Conservation (phyloP, 2,329 filamentous ascomycete species). For the Alternaria sp. region DNA sequence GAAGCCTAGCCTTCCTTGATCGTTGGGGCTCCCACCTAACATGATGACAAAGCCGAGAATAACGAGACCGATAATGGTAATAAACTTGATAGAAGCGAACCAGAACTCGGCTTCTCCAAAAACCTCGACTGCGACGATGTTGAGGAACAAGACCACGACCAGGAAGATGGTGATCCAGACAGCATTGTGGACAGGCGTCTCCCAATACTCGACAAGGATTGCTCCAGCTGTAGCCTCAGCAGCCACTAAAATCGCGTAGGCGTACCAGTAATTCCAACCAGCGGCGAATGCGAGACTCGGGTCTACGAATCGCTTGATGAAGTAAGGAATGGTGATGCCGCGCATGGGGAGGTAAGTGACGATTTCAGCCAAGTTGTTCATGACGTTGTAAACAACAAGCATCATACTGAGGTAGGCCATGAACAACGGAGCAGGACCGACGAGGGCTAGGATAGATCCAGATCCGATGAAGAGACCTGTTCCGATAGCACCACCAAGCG, state of each 20-base stretch:
- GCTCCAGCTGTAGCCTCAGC: conserved; percentile 43
- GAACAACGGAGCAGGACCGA: conserved; percentile 45
- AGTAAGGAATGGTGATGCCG: conserved; percentile 48
- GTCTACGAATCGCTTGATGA: conserved; percentile 56
- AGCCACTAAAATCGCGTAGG: conserved; percentile 44
- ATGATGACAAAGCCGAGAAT: conserved; percentile 46
- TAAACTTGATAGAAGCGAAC: conserved; percentile 59
- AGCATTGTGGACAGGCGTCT: conserved; percentile 37
- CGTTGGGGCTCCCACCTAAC: conserved; percentile 44
- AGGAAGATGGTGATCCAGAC: conserved; percentile 49
- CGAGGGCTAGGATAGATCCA: conserved; percentile 39
- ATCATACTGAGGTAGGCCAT: conserved; percentile 49
- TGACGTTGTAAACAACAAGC: conserved; percentile 49
- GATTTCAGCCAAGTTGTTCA: conserved; percentile 51
- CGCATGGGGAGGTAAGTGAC: conserved; percentile 50
- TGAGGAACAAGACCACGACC: conserved; percentile 42
- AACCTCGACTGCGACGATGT: conserved; percentile 44
- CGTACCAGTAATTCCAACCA: conserved; percentile 38
- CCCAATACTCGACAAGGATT: conserved; percentile 46
- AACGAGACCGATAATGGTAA: conserved; percentile 46
- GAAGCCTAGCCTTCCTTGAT: conserved; percentile 60
- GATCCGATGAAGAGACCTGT: conserved; percentile 48
- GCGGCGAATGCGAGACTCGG: conserved; percentile 49
- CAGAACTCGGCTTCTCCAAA: conserved; percentile 59
- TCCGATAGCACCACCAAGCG: conserved; percentile 63